Evolutionary conservation across 2,329 filamentous ascomycete species (phyloP), one percentile per base, ranked within the genome.

Genomic region (Penicillium sp.): DNA sequence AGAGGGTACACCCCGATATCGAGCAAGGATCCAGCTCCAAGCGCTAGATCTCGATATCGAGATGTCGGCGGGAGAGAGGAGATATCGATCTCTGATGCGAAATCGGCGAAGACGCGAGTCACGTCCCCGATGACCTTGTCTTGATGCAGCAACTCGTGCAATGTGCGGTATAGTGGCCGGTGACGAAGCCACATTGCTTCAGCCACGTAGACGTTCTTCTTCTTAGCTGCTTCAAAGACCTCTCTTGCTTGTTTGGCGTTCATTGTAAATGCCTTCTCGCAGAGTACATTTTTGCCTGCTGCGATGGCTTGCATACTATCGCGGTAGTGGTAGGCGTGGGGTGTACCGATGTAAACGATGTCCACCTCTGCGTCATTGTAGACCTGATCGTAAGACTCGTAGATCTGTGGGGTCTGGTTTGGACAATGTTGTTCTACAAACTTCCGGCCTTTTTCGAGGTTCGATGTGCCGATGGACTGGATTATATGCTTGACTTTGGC

Each of bases 311-410:
- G 64, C 37, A 79, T 61, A 22, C 81, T 75, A 77, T 80, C 84
- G 56, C 81, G 76, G n/a, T 67, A 70, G 39, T 77, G 75, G 24
- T 69, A 62, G 1, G 59, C 66, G 52, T 76, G 75, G 1, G 71
- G 70, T 7, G 84, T 72, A 10, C 80, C 77, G 51, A 84, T 79
- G 66, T 84, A 84, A 45, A 85, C 77, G 19, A 76, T 78, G 39
- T 82, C 77, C 49, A 85, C 77, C 3, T 65, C 53, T 1, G 58
- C 24, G 45, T 70, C 65, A 3, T 55, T 19, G 21, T 60, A 62
- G 10, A 62, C 45, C 16, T 53, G 52, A 6, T 50, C 29, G 33
- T 62, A 56, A 10, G 47, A 48, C 11, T 43, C 46, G 29, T 63
- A 63, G 13, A 57, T 52, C 14, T n/a, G 24, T 8, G 58, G 54